These are phyloP conservation scores for Salix udensis DNA, from an alignment of 345 rosid genomes.

Conservation along the genomic window DNA sequence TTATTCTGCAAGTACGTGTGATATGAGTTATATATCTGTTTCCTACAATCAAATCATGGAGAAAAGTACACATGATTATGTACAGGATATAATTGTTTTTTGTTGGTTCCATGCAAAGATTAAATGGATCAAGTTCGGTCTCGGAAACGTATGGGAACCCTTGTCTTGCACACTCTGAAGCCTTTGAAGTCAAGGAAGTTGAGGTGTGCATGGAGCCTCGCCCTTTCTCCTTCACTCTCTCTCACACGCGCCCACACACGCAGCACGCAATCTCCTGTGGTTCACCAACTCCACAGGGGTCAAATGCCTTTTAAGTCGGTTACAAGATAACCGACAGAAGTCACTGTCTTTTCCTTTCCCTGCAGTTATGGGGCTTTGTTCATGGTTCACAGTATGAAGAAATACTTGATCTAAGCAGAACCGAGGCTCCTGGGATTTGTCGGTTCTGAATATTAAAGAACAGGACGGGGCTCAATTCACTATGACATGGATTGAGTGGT, in stretches of 20 bases:
- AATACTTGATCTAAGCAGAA: slow-evolving; percentile 62
- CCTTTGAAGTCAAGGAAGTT: slow-evolving; percentile 82
- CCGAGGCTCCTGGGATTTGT: slow-evolving; percentile 66
- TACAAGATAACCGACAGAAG: background rate
- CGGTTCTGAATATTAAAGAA: slow-evolving; percentile 48
- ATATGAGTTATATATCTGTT: background rate
- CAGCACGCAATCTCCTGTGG: background rate
- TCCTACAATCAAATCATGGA: background rate
- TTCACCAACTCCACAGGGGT: background rate
- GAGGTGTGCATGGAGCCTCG: slow-evolving; percentile 53
- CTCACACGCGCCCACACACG: background rate
- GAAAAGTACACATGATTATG: background rate
- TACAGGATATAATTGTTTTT: background rate
- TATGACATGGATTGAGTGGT: background rate
- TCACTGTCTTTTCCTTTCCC: background rate
- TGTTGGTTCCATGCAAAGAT: slow-evolving; percentile 31
- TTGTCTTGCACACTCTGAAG: slow-evolving; percentile 72
- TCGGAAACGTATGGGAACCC: slow-evolving; percentile 93
- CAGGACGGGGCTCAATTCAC: background rate
- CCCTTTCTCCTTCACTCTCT: background rate
- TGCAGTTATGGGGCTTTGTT: slow-evolving; percentile 93
- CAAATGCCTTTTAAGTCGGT: background rate
- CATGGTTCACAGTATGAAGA: slow-evolving; percentile 83
- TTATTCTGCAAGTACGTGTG: background rate
- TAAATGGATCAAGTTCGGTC: slow-evolving; percentile 83